A percentile compares a stretch with the other conserved stretches of the same genome.
These are phyloP conservation scores for Amphibolis antarctica DNA, from an alignment of 106 monocot species.

Conservation along the genomic window DNA sequence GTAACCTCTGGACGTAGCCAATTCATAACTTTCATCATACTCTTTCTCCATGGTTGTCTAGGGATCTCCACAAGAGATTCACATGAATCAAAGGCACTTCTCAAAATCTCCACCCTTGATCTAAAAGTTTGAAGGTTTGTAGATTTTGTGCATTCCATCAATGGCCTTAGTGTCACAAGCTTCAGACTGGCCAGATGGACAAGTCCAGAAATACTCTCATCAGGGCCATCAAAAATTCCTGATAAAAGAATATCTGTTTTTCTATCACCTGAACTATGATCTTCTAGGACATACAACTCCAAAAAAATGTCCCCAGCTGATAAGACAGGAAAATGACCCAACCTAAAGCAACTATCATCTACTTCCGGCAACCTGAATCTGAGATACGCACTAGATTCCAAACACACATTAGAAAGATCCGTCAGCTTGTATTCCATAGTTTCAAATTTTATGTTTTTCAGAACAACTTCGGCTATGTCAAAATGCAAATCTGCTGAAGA, in stretches of 20 bases:
- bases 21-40: conserved; percentile 72
- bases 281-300: conserved; percentile 30
- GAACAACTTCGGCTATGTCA: conserved; percentile 70
- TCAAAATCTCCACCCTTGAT: conserved; percentile 60
- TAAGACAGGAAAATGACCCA: conserved; percentile 74
- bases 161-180: conserved; percentile 38
- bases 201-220: conserved; percentile 68
- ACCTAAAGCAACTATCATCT: conserved; percentile 42
- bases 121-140: conserved; percentile 28
- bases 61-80: conserved; percentile 49
- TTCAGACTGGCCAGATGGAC: conserved; percentile 65
- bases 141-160: conserved; percentile 20
- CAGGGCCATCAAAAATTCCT: conserved; percentile 78
- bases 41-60: conserved; percentile 83
- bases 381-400: conserved; percentile 26
- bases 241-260: conserved; percentile 29
- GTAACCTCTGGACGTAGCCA: conserved; percentile 87
- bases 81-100: conserved; percentile 53
- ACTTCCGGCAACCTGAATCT: conserved; percentile 38
- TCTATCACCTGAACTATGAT: conserved; percentile 13
- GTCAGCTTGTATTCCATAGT: conserved; percentile 13
- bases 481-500: conserved; percentile 34
- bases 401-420: conserved; percentile 10
- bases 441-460: conserved; percentile 38
- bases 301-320: conserved; percentile 41